Percentiles rank a stretch among this genome's conserved stretches.
Evolutionary conservation across 192 early-diverging fungal genomes (phyloP).

Genomic region (Podila horticola): DNA sequence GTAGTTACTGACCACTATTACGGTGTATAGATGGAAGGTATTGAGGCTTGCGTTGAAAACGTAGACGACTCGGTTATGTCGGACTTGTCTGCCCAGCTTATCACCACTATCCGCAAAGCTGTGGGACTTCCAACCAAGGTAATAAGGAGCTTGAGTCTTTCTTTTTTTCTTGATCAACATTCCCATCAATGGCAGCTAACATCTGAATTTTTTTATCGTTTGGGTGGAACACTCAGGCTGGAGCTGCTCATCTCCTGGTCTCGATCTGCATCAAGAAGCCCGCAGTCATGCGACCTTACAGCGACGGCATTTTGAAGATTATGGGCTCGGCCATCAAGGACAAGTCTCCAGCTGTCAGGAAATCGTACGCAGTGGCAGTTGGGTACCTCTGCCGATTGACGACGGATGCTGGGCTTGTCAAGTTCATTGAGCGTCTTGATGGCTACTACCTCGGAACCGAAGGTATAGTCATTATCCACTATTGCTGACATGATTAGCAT

Average conservation of each 20-base stretch:
- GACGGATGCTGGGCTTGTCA: slow-evolving; percentile 64
- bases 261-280: slow-evolving; percentile 79
- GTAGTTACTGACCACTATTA: not conserved
- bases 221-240: slow-evolving; percentile 66
- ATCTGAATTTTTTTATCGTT: not conserved
- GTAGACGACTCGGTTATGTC: slow-evolving; percentile 77
- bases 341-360: slow-evolving; percentile 81
- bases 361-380: slow-evolving; percentile 85
- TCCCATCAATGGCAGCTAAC: not conserved
- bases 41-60: slow-evolving; percentile 82
- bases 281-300: slow-evolving; percentile 71
- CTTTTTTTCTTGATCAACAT: not conserved
- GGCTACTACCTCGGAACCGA: slow-evolving; percentile 80
- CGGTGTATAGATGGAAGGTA: slow-evolving; percentile 76
- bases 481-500: not conserved
- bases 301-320: slow-evolving; percentile 79
- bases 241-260: slow-evolving; percentile 87
- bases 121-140: slow-evolving; percentile 88
- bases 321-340: slow-evolving; percentile 81
- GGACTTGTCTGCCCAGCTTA: slow-evolving; percentile 73
- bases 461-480: slow-evolving; percentile 49
- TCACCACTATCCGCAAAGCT: slow-evolving; percentile 79
- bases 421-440: slow-evolving; percentile 76
- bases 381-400: slow-evolving; percentile 80
- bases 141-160: not conserved